These are phyloP conservation scores for Phaeotremella skinneri DNA, from an alignment of 768 basidiomycete species.

Conservation along the genomic window DNA sequence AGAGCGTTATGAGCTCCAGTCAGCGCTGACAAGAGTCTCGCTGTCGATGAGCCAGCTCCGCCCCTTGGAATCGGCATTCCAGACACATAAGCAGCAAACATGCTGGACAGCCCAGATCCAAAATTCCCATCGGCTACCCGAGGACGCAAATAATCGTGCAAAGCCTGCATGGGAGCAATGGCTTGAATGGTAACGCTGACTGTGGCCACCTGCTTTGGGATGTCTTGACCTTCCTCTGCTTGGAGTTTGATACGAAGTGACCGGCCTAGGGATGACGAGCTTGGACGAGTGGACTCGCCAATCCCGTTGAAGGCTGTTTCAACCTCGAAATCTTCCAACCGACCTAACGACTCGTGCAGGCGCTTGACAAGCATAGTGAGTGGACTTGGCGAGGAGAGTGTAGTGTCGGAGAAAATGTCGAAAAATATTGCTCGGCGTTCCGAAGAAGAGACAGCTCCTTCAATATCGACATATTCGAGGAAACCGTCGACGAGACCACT, in stretches of 20 bases:
- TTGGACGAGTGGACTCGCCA: conserved; percentile 59
- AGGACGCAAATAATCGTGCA: conserved; percentile 93
- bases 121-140: conserved; percentile 38
- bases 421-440: conserved; percentile 75
- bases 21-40: conserved; percentile 39
- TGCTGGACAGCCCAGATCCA: conserved; percentile 66
- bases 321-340: conserved; percentile 95
- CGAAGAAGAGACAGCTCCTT: conserved; percentile 61
- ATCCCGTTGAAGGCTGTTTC: conserved; percentile 74
- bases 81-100: conserved; percentile 82
- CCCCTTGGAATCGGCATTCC: conserved; percentile 60
- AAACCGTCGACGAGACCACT: conserved; percentile 88
- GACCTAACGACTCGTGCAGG: conserved; percentile 87
- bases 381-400: conserved; percentile 58
- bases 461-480: conserved; percentile 73
- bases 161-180: conserved; percentile 94
- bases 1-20: conserved; percentile 10
- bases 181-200: conserved; percentile 97
- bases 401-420: conserved; percentile 63
- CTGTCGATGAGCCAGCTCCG: conserved; percentile 31
- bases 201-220: conserved; percentile 72
- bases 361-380: conserved; percentile 86
- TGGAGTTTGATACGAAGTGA: conserved; percentile 84
- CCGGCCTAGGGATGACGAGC: conserved; percentile 84
- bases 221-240: conserved; percentile 83